Conservation (phyloP, 257 asterid species). For the Voacanga thouarsii region DNA sequence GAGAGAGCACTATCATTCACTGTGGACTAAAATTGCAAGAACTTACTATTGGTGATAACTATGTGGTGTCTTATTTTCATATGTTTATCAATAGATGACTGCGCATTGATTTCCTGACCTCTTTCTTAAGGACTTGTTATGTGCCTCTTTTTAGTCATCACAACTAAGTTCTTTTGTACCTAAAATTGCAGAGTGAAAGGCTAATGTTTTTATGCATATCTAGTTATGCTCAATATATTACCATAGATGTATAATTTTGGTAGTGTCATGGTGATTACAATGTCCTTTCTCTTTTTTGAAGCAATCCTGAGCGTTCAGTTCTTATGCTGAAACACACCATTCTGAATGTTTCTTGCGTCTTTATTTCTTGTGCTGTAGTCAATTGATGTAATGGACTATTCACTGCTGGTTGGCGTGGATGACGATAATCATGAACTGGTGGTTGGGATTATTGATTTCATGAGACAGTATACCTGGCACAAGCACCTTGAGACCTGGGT, state of each 20-base stretch:
- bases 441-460: slow-evolving; percentile 75
- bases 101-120: background rate
- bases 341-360: background rate
- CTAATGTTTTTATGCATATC: too few relatives aligned
- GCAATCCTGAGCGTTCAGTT: background rate
- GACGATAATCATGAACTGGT: slow-evolving; percentile 71
- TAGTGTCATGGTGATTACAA: background rate
- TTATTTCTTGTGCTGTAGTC: slow-evolving; percentile 38
- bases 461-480: slow-evolving; percentile 93
- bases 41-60: background rate
- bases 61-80: background rate
- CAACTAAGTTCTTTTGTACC: background rate
- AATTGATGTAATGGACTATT: slow-evolving; percentile 81
- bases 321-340: background rate
- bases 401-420: slow-evolving; percentile 73
- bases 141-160: background rate
- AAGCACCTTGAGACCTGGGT: slow-evolving; percentile 92
- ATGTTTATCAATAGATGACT: background rate
- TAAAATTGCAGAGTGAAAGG: background rate
- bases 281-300: background rate
- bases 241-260: background rate
- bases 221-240: background rate
- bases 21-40: background rate
- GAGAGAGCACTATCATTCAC: background rate
- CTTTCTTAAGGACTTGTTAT: background rate